A percentile compares a stretch with the other conserved stretches of the same genome.
These are phyloP conservation scores for Coleophoma cylindrospora DNA, from an alignment of 2,329 filamentous ascomycete genomes.

Conservation along the genomic window DNA sequence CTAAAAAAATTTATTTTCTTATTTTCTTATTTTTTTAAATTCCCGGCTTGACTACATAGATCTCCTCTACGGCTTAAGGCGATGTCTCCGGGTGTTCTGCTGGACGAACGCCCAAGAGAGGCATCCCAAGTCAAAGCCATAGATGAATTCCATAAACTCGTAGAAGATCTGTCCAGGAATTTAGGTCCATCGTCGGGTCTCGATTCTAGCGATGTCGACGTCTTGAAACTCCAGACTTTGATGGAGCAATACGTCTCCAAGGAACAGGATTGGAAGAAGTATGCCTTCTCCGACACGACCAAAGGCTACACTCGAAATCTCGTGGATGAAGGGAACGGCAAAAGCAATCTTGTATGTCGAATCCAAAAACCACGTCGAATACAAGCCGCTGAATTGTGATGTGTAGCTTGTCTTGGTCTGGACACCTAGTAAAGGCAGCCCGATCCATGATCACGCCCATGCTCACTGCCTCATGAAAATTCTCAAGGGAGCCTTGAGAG, in stretches of 20 bases:
- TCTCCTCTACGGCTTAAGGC: no score
- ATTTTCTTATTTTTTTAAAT: no score
- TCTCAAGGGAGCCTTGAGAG: constrained; percentile 70
- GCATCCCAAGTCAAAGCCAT: constrained; percentile 6
- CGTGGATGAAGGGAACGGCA: constrained; percentile 81
- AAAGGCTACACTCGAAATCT: constrained; percentile 81
- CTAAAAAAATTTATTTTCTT: no score
- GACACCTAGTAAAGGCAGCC: constrained; percentile 75
- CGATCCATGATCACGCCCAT: constrained; percentile 81
- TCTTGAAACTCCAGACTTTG: constrained; percentile 61
- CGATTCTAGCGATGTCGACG: constrained; percentile 75
- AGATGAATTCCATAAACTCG: constrained; percentile 63
- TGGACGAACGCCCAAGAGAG: not conserved
- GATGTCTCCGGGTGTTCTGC: no score
- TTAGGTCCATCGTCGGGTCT: constrained; percentile 79
- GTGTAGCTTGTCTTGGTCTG: constrained; percentile 77
- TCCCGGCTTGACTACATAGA: no score
- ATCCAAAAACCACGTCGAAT: constrained; percentile 1
- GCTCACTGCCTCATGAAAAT: constrained; percentile 91
- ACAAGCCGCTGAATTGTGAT: not conserved
- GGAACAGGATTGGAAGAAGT: constrained; percentile 66
- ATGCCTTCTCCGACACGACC: constrained; percentile 66
- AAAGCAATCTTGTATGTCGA: constrained; percentile 43
- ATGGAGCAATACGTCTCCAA: constrained; percentile 73
- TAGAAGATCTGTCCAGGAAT: constrained; percentile 65